Conservation (phyloP, 116 monocot genomes). For the Thalassia testudinum region DNA sequence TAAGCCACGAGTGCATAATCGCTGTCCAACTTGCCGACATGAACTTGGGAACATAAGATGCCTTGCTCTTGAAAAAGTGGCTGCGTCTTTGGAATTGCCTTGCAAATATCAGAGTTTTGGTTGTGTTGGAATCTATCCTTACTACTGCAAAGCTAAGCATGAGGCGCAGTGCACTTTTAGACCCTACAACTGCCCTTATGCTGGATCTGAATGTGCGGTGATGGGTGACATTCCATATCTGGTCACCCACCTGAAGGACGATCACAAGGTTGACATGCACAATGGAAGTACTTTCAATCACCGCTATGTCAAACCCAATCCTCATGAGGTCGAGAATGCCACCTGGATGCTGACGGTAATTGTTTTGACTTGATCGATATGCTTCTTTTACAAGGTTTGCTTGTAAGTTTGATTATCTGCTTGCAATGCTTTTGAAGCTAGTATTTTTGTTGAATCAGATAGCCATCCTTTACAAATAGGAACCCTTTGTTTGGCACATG, state of each 20-base stretch:
- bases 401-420: no score
- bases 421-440: no score
- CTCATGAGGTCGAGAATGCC: conserved; percentile 78
- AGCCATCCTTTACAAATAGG: no score
- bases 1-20: conserved; percentile 64
- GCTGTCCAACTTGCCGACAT: conserved; percentile 70
- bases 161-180: conserved; percentile 54
- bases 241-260: conserved; percentile 52
- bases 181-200: conserved; percentile 72
- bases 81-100: conserved; percentile 59
- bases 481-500: no score
- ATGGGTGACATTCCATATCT: conserved; percentile 54
- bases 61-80: conserved; percentile 70
- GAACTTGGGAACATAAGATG: conserved; percentile 77
- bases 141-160: conserved; percentile 70
- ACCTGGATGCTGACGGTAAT: conserved; percentile 81
- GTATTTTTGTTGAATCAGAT: no score
- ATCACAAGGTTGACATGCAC: conserved; percentile 87
- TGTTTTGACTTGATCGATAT: no score
- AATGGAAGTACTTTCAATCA: conserved; percentile 75
- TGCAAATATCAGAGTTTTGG: conserved; percentile 64
- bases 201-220: conserved; percentile 65
- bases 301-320: conserved; percentile 67
- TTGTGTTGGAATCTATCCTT: conserved; percentile 55
- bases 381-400: no score